phyloP scores from a whole-genome alignment of 2,329 filamentous ascomycete genomes.

The Alternaria longipes region DNA sequence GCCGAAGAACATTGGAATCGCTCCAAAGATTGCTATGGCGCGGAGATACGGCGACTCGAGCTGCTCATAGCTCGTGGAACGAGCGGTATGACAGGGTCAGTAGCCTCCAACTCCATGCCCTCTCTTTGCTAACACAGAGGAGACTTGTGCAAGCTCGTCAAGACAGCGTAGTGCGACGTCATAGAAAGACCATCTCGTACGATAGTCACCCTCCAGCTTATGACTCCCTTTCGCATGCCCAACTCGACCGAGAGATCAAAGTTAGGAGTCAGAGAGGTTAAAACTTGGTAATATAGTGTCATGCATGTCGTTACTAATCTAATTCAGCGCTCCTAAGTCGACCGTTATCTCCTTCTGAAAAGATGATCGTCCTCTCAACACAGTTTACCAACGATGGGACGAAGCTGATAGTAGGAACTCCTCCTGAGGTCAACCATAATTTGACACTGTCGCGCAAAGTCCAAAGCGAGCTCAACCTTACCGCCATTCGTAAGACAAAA shows the following conservation, averaged over 20 bases:
- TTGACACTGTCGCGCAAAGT: conserved; percentile 39
- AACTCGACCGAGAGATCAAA: conserved; percentile 41
- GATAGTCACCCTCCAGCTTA: conserved; percentile 15
- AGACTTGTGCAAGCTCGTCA: conserved; percentile 54
- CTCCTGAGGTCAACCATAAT: conserved; percentile 27
- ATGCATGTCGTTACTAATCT: conserved; percentile 2
- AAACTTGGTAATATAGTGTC: background rate
- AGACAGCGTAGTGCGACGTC: conserved; percentile 50
- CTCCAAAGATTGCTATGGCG: conserved; percentile 49
- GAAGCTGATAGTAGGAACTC: conserved; percentile 46
- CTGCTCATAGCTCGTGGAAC: conserved; percentile 54
- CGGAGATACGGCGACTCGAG: conserved; percentile 57
- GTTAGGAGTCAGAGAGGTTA: conserved; percentile 37
- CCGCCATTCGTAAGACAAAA: conserved; percentile 14
- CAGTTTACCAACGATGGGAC: conserved; percentile 43
- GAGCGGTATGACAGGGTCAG: conserved; percentile 51
- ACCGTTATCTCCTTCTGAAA: conserved; percentile 49
- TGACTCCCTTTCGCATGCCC: conserved; percentile 24
- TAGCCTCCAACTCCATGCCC: background rate
- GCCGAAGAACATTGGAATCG: conserved; percentile 46
- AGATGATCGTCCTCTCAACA: conserved; percentile 52
- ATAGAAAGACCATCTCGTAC: conserved; percentile 28
- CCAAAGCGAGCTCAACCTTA: conserved; percentile 42
- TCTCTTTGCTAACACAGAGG: conserved; percentile 9
- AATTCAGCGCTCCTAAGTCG: conserved; percentile 36